A percentile compares a stretch with the other conserved stretches of the same genome.
phyloP scores from a whole-genome alignment of 176 grass and related monocot species.

The Dendrocalamus sinicus region DNA sequence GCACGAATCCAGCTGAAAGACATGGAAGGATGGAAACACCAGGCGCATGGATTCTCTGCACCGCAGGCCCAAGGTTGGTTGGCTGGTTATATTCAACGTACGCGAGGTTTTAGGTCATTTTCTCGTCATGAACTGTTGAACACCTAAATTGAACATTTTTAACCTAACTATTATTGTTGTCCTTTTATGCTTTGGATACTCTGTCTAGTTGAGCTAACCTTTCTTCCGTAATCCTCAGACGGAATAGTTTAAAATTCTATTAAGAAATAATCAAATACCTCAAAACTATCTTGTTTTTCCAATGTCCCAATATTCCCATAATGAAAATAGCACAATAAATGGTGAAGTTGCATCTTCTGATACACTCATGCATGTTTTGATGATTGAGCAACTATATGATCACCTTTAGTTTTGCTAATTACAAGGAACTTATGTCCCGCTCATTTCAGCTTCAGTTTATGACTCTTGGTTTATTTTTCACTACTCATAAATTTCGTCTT shows the following conservation, averaged over 20 bases:
- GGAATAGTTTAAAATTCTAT: no score
- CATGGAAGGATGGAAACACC: slow-evolving; percentile 24
- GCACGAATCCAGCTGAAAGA: slow-evolving; percentile 32
- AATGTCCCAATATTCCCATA: background rate
- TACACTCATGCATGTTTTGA: background rate
- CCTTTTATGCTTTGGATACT: no score
- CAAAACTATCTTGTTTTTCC: background rate
- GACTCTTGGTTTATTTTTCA: no score
- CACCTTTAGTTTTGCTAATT: background rate
- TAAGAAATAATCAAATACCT: background rate
- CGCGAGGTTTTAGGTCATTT: background rate
- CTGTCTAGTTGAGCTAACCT: no score
- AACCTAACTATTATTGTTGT: no score
- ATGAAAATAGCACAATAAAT: background rate
- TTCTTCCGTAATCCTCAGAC: no score
- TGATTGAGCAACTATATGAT: background rate
- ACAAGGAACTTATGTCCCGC: background rate
- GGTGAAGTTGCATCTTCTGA: background rate
- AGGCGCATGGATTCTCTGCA: slow-evolving; percentile 3
- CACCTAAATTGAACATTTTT: no score
- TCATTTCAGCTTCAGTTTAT: no score
- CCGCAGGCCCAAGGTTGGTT: no score
- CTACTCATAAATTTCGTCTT: no score
- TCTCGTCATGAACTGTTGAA: no score
- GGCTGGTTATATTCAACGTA: background rate